phyloP scores from a whole-genome alignment of 805 yeast genomes.

The Lachancea sp. region DNA sequence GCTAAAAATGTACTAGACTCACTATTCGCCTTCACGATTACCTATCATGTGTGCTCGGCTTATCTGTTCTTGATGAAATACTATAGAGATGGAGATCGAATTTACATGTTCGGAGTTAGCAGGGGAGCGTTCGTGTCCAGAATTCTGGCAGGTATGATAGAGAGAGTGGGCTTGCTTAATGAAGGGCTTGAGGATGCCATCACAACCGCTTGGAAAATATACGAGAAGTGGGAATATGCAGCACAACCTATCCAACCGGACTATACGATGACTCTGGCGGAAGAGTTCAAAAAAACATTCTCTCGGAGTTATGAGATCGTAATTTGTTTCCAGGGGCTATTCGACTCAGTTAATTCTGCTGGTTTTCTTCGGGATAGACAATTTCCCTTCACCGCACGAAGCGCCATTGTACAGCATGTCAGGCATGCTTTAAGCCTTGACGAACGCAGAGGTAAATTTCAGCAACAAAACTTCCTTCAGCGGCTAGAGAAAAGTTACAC shows the following conservation, averaged over 20 bases:
- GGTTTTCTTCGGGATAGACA: slow-evolving; percentile 52
- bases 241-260: slow-evolving; percentile 48
- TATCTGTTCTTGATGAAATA: slow-evolving; percentile 46
- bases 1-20: slow-evolving; percentile 36
- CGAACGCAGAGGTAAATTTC: slow-evolving; percentile 59
- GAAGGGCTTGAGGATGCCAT: slow-evolving; percentile 51
- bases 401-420: slow-evolving; percentile 48
- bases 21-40: slow-evolving; percentile 48
- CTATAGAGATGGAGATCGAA: slow-evolving; percentile 44
- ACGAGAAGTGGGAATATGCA: slow-evolving; percentile 52
- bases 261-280: slow-evolving; percentile 40
- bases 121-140: slow-evolving; percentile 65
- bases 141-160: slow-evolving; percentile 59
- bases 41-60: slow-evolving; percentile 51
- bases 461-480: slow-evolving; percentile 48
- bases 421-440: slow-evolving; percentile 65
- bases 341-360: slow-evolving; percentile 65
- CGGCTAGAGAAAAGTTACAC: slow-evolving; percentile 32
- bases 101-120: slow-evolving; percentile 53
- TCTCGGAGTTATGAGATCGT: slow-evolving; percentile 38
- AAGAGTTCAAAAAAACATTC: slow-evolving; percentile 51
- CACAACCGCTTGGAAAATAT: slow-evolving; percentile 56
- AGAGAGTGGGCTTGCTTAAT: slow-evolving; percentile 52
- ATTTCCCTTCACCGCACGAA: slow-evolving; percentile 51
- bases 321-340: slow-evolving; percentile 57